Base-by-base conservation (phyloP, 768 basidiomycete genomes). In the Porpolomopsis calyptriformis region DNA sequence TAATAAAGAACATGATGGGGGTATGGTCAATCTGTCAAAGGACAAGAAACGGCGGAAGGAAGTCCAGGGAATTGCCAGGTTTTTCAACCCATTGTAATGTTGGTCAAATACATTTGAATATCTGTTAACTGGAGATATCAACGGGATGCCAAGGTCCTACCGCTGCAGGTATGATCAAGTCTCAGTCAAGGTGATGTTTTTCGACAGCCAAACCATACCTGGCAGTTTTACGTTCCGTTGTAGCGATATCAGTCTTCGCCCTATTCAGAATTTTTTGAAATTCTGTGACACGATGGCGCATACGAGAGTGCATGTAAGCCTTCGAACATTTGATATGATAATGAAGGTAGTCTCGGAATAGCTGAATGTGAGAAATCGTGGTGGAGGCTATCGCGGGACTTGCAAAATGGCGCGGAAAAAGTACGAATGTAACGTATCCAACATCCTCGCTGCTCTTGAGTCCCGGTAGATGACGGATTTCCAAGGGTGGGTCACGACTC, bases 291-390 rank as follows among this genome's bases (percentile, higher is more conserved):
- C 96, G 80, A 55, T 84, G 74, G 49, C 96, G 74, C 91, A 98
- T 93, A 37, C 96, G 74, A 2, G 90, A 93, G 65, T 98, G 94
- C 90, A 99, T 94, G 67, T 99, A 98, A 0, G 94, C 96, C 64
- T 97, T 97, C 43, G 85, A 92, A 61, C 91, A 93, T 58, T 94
- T 98, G 75, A 99, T 96, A 60, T 98, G 94, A 64, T 98, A 98
- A 66, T 99, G 96, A n/a, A 99, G 72, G 60, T 97, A 97, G 64
- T 97, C 91, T 46, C 96, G 79, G 84, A 99, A 98, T 20, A 94
- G 71, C 61, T 97, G 90, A 57, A 98, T 86, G 56, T 90, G 90
- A 23, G 91, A 92, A 60, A 97, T 96, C 11, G 91, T 92, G 31
- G 72, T 69, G 2, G 76, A 70, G 11, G 90, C 85, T 16, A 76